Evolutionary conservation across 1,284 basidiomycete genomes (phyloP), one percentile per base, ranked within the genome.

Genomic region (Meira nashicola): DNA sequence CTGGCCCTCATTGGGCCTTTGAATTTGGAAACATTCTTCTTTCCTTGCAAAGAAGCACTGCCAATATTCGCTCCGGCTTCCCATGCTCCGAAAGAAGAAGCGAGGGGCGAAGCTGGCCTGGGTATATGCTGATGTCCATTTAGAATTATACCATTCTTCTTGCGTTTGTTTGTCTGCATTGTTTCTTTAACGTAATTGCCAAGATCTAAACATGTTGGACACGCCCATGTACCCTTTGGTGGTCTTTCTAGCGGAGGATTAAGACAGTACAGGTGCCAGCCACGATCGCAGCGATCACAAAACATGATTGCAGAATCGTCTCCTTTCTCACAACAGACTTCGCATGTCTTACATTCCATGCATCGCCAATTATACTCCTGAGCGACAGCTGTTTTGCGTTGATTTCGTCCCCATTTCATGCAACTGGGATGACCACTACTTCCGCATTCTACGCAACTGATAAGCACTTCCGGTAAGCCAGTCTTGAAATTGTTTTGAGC

Each of bases 221-320:
- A 77, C 25, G 28, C 3, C 28, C 14, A 54, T 37, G 44, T 39
- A n/a, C 67, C 67, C 21, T 47, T 46, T 11, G 67, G 67, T 17
- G 70, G 69, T 53, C 72, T 70, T 2, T 48, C 15, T 1, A 82
- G 79, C 39, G 78, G 81, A 68, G 92, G 91, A 17, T 83, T 76
- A 51, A 96, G 82, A 79, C 93, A 96, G 70, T 89, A 86, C 81
- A 87, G 86, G 78, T 98, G 94, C 89, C 90, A 96, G 84, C 89
- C 92, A 82, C 92, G 83, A 82, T 98, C 94, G 78, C 94, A 98
- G 54, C 83, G 85, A 81, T 97, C 94, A 79, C 94, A 98, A 70
- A 97, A 89, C 64, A 97, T 80, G 70, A 97, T 87, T 59, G 21
- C 39, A 21, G 40, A 38, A 79, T 94, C 92, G 77, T 92, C 87